phyloP scores from a whole-genome alignment of 2,329 filamentous ascomycete genomes.

The Hirsutella minnesotensis region DNA sequence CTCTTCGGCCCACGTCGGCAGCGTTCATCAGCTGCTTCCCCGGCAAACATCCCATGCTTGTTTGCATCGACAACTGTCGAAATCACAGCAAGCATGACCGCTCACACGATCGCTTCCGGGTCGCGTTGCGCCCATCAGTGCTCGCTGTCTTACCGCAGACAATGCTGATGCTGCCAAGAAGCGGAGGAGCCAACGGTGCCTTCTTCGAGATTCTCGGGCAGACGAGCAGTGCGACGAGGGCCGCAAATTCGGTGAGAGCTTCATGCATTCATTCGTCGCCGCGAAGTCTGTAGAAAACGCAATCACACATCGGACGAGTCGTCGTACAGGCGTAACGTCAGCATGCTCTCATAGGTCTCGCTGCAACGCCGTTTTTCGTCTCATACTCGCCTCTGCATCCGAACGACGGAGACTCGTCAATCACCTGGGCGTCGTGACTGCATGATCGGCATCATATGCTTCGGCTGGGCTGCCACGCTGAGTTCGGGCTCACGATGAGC shows the following conservation, averaged over 20 bases:
- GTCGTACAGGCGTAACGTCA: constrained; percentile 2
- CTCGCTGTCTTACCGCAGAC: too few relatives aligned
- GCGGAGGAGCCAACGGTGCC: not conserved
- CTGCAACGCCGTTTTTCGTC: not conserved
- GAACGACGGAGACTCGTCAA: not conserved
- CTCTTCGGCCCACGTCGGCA: too few relatives aligned
- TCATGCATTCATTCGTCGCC: not conserved
- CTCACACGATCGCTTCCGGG: too few relatives aligned
- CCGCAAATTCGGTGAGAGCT: constrained; percentile 2
- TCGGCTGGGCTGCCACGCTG: too few relatives aligned
- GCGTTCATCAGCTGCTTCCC: too few relatives aligned
- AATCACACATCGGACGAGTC: not conserved
- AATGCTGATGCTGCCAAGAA: too few relatives aligned
- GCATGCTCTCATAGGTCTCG: not conserved
- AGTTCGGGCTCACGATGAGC: too few relatives aligned
- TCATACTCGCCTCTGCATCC: not conserved
- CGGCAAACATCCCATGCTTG: too few relatives aligned
- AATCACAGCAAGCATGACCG: too few relatives aligned
- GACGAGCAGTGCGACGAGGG: not conserved
- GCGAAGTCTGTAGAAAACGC: not conserved
- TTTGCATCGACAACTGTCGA: too few relatives aligned
- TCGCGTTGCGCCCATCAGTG: too few relatives aligned
- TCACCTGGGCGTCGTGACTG: not conserved
- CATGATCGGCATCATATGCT: too few relatives aligned
- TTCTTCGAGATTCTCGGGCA: not conserved